A percentile compares a stretch with the other conserved stretches of the same genome.
phyloP scores from a whole-genome alignment of 2,329 filamentous ascomycete genomes.

The Penicillium expansum region DNA sequence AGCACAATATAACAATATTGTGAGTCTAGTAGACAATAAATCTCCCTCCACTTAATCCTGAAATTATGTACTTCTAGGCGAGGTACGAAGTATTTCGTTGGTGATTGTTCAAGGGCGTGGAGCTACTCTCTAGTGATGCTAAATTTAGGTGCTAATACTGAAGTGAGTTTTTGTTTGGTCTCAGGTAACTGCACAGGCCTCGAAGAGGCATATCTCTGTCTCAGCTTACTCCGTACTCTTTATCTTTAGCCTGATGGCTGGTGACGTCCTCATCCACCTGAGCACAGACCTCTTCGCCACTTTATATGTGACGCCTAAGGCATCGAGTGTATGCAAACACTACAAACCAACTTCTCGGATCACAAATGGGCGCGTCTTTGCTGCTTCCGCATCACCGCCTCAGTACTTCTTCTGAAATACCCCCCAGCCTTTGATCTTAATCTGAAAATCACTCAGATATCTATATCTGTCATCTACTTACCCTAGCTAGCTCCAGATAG shows the following conservation, averaged over 20 bases:
- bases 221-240: neutral
- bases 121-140: neutral
- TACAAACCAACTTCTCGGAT: neutral
- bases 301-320: neutral
- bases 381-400: slow-evolving; percentile 6
- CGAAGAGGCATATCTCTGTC: neutral
- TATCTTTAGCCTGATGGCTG: neutral
- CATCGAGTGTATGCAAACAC: neutral
- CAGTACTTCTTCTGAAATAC: neutral
- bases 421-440: neutral
- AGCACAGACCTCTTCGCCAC: neutral
- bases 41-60: no score
- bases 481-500: slow-evolving; percentile 1
- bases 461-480: slow-evolving; percentile 10
- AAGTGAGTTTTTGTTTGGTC: neutral
- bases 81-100: neutral
- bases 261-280: neutral
- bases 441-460: neutral
- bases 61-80: neutral
- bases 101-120: neutral
- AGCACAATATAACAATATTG: neutral
- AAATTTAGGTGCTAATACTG: neutral
- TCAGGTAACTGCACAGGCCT: neutral
- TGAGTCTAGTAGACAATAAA: no score
- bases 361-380: slow-evolving; percentile 11